phyloP scores from a whole-genome alignment of 345 rosid species.

The Acer yangbiense region DNA sequence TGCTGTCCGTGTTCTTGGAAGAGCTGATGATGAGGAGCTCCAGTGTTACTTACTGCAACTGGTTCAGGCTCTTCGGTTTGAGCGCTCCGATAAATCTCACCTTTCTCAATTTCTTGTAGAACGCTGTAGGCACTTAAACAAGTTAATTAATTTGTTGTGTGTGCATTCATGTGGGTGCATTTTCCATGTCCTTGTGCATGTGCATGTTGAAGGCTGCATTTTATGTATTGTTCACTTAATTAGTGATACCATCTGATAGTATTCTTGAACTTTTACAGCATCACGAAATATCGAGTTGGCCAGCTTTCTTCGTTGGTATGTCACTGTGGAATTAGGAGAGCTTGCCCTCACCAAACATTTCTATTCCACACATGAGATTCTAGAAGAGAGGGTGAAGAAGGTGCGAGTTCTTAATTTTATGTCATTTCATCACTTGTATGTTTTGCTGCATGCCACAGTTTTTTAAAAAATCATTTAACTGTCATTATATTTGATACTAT shows the following conservation, averaged over 20 bases:
- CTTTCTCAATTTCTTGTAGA: constrained; percentile 94
- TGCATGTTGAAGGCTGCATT: constrained; percentile 3
- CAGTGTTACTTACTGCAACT: constrained; percentile 97
- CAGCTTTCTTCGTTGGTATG: constrained; percentile 96
- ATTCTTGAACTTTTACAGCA: constrained; percentile 56
- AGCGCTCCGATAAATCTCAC: constrained; percentile 90
- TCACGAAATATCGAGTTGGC: constrained; percentile 83
- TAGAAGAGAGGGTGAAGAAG: constrained; percentile 75
- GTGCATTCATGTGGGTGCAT: background rate
- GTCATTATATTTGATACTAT: background rate
- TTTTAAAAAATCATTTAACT: background rate
- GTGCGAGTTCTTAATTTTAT: constrained; percentile 40
- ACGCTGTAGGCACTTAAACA: constrained; percentile 59
- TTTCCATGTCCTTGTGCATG: background rate
- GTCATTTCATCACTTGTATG: background rate
- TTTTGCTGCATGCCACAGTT: background rate
- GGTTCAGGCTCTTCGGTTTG: constrained; percentile 99
- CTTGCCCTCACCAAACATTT: constrained; percentile 81
- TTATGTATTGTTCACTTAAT: constrained; percentile 18
- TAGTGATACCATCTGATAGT: constrained; percentile 26
- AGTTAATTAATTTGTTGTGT: background rate
- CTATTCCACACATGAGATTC: constrained; percentile 75
- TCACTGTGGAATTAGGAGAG: constrained; percentile 88
- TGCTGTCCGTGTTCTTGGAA: constrained; percentile 95
- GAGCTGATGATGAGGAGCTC: constrained; percentile 98